These are phyloP conservation scores for Colletotrichum australisinense DNA, from an alignment of 2,329 filamentous ascomycete genomes.

Conservation along the genomic window DNA sequence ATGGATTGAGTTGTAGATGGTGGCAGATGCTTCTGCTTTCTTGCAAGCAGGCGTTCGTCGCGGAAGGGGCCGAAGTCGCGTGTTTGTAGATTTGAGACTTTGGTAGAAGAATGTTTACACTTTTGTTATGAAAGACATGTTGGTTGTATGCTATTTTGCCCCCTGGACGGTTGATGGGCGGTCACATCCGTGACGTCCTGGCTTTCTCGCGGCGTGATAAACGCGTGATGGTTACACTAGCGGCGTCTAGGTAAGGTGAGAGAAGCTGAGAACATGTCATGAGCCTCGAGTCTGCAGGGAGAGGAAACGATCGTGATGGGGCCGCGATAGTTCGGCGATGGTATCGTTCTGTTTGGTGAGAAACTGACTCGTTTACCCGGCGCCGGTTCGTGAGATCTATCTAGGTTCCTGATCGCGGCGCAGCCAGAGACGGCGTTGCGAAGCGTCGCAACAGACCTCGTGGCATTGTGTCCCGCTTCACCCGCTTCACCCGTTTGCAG, in stretches of 20 bases:
- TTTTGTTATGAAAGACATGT: neutral
- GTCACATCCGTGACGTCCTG: neutral
- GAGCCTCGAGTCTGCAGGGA: conserved; percentile 10
- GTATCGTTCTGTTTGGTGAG: neutral
- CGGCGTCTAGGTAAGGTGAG: neutral
- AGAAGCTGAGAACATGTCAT: neutral
- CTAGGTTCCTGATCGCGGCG: neutral
- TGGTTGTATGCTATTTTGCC: neutral
- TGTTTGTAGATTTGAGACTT: neutral
- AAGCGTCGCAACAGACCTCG: neutral
- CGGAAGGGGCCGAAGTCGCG: conserved; percentile 27
- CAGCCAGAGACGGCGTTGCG: neutral
- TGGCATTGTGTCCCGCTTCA: neutral
- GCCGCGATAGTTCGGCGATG: neutral
- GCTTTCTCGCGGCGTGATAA: neutral
- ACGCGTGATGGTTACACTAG: neutral
- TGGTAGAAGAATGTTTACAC: too few species aligned
- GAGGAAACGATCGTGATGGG: neutral
- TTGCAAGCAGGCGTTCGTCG: conserved; percentile 30
- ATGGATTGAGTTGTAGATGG: neutral
- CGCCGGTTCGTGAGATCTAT: conserved; percentile 10
- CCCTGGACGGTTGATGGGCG: too few species aligned
- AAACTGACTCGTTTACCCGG: conserved; percentile 12
- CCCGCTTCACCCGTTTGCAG: conserved; percentile 32
- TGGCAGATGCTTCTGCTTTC: neutral